phyloP scores from a whole-genome alignment of 1,284 basidiomycete species.

The Psilocybe mexicana region DNA sequence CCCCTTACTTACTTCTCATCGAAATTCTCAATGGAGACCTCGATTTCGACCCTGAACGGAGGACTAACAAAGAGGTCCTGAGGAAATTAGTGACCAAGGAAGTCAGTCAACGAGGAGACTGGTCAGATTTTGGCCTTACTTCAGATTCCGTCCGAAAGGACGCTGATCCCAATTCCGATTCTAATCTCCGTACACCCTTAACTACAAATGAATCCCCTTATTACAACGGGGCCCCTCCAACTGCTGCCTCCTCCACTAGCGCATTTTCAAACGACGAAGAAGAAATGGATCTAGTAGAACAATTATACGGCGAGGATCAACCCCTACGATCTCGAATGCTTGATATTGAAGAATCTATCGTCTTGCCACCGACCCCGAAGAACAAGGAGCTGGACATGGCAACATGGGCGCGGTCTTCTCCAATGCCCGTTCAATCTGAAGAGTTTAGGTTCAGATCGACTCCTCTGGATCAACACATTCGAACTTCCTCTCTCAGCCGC shows the following conservation, averaged over 20 bases:
- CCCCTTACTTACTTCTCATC: constrained; percentile 91
- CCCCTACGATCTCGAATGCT: constrained; percentile 69
- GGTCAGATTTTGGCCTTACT: constrained; percentile 48
- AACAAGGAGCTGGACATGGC: constrained; percentile 87
- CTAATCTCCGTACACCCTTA: constrained; percentile 11
- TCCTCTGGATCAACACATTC: constrained; percentile 18
- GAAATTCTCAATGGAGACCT: constrained; percentile 92
- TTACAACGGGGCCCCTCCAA: constrained; percentile 16
- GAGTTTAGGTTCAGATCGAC: constrained; percentile 15
- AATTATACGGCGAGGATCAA: constrained; percentile 77
- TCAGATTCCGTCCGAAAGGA: constrained; percentile 14
- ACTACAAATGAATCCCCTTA: constrained; percentile 14
- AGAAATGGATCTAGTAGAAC: constrained; percentile 94
- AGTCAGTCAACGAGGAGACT: constrained; percentile 53
- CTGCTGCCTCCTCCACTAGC: constrained; percentile 28
- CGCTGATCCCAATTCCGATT: constrained; percentile 10
- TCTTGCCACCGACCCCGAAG: constrained; percentile 79
- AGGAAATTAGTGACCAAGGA: constrained; percentile 84
- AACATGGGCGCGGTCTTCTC: constrained; percentile 74
- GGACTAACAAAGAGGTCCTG: constrained; percentile 85
- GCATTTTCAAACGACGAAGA: constrained; percentile 56
- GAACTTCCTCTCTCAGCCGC: constrained; percentile 18
- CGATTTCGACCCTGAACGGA: constrained; percentile 88
- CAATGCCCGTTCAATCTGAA: constrained; percentile 42
- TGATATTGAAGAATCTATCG: constrained; percentile 79